phyloP scores from a whole-genome alignment of 2,329 filamentous ascomycete species.

The Neoarthrinium moseri region DNA sequence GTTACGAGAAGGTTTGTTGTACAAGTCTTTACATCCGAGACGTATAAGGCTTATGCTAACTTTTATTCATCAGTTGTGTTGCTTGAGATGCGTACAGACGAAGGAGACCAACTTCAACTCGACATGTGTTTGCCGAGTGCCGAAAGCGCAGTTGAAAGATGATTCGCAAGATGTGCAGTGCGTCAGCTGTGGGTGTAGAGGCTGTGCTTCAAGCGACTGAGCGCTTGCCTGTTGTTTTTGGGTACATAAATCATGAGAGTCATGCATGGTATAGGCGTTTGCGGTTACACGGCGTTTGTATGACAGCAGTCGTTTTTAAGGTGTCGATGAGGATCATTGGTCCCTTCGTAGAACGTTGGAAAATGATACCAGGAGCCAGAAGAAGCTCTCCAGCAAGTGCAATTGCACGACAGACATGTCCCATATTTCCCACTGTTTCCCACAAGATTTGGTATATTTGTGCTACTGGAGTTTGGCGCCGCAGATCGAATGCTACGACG shows the following conservation, averaged over 20 bases:
- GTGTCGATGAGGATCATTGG: too few relatives aligned
- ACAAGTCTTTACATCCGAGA: not conserved
- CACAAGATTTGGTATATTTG: too few relatives aligned
- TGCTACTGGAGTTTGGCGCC: too few relatives aligned
- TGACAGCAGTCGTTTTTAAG: too few relatives aligned
- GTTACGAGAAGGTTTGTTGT: constrained; percentile 83
- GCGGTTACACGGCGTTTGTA: not conserved
- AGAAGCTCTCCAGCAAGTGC: too few relatives aligned
- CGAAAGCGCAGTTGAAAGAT: constrained; percentile 84
- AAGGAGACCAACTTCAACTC: constrained; percentile 99
- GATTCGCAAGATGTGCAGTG: constrained; percentile 82
- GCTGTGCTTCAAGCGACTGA: constrained; percentile 83
- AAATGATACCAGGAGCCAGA: too few relatives aligned
- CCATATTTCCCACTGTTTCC: too few relatives aligned
- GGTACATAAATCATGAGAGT: not conserved
- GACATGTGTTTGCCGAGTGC: constrained; percentile 95
- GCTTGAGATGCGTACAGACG: constrained; percentile 94
- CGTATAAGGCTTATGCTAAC: constrained; percentile 21
- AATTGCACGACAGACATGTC: too few relatives aligned
- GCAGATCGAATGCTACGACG: too few relatives aligned
- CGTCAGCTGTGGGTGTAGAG: constrained; percentile 90
- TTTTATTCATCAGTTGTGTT: constrained; percentile 67
- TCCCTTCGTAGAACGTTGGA: too few relatives aligned
- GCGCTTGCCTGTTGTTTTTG: not conserved
- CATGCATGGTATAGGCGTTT: constrained; percentile 5